Conservation (phyloP, 805 yeast genomes). For the Metschnikowia peoriensis region DNA sequence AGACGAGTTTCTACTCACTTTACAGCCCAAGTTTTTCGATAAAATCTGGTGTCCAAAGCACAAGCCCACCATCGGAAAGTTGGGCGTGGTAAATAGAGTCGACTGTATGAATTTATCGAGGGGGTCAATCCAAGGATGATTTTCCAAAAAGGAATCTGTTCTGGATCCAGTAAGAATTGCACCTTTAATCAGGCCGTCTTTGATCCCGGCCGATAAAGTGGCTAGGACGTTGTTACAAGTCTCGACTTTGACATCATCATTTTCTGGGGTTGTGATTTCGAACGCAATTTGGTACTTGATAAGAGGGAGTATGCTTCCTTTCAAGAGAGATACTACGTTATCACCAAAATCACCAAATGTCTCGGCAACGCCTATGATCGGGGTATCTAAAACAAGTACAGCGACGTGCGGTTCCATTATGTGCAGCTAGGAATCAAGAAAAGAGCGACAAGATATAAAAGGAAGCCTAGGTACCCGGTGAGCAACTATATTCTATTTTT, state of each 20-base stretch:
- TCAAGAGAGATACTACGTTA: conserved; percentile 36
- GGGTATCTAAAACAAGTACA: conserved; percentile 40
- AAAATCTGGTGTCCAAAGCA: conserved; percentile 90
- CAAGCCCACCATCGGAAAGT: conserved; percentile 61
- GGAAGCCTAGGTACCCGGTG: too few species aligned
- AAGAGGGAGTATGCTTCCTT: conserved; percentile 17
- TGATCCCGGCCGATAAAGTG: conserved; percentile 25
- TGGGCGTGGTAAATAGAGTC: conserved; percentile 15
- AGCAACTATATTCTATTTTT: too few species aligned
- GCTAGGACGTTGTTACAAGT: conserved; percentile 14
- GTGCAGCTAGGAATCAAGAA: conserved; percentile 1
- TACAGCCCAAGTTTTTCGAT: conserved; percentile 61
- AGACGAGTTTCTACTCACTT: conserved; percentile 48
- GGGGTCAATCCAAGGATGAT: conserved; percentile 40
- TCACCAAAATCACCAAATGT: conserved; percentile 56
- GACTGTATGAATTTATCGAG: conserved; percentile 35
- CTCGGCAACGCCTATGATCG: conserved; percentile 26
- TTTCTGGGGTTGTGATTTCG: conserved; percentile 14
- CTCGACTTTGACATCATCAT: conserved; percentile 2
- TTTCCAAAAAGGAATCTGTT: conserved; percentile 42
- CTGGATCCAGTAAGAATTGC: conserved; percentile 55
- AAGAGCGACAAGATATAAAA: not conserved
- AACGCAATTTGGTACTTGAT: conserved; percentile 39
- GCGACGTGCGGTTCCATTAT: conserved; percentile 33
- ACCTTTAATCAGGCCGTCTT: conserved; percentile 31